A percentile compares a stretch with the other conserved stretches of the same genome.
These are phyloP conservation scores for Tylopilus rubrobrunneus DNA, from an alignment of 768 basidiomycete genomes.

Conservation along the genomic window DNA sequence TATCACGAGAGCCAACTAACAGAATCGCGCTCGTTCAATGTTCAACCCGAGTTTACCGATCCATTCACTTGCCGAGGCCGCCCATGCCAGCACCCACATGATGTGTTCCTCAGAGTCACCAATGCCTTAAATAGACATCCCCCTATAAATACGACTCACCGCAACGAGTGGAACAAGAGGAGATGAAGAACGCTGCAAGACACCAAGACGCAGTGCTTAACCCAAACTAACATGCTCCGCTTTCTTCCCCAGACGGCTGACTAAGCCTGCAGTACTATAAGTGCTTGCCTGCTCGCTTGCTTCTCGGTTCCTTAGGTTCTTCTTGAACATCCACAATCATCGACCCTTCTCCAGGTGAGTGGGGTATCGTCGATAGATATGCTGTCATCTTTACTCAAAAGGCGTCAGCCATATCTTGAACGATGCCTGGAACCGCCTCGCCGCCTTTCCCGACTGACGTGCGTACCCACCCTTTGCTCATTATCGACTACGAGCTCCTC, in stretches of 20 bases:
- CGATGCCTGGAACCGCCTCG: conserved; percentile 31
- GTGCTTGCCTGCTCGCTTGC: too few relatives aligned
- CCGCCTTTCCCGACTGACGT: conserved; percentile 45
- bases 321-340: not conserved
- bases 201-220: not conserved
- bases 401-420: not conserved
- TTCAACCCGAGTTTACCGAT: too few relatives aligned
- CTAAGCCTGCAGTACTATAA: too few relatives aligned
- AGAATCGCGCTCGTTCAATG: too few relatives aligned
- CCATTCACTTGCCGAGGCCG: too few relatives aligned
- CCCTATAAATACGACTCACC: too few relatives aligned
- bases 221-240: not conserved
- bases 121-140: too few relatives aligned
- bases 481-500: conserved; percentile 43
- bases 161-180: not conserved
- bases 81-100: too few relatives aligned
- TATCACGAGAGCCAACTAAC: too few relatives aligned
- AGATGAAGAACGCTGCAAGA: not conserved
- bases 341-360: not conserved
- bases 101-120: too few relatives aligned
- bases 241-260: not conserved
- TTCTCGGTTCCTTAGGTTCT: too few relatives aligned
- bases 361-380: not conserved
- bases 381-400: not conserved
- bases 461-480: conserved; percentile 41